These are phyloP conservation scores for Gloeopeniophorella convolvens DNA, from an alignment of 768 basidiomycete species.

Conservation along the genomic window DNA sequence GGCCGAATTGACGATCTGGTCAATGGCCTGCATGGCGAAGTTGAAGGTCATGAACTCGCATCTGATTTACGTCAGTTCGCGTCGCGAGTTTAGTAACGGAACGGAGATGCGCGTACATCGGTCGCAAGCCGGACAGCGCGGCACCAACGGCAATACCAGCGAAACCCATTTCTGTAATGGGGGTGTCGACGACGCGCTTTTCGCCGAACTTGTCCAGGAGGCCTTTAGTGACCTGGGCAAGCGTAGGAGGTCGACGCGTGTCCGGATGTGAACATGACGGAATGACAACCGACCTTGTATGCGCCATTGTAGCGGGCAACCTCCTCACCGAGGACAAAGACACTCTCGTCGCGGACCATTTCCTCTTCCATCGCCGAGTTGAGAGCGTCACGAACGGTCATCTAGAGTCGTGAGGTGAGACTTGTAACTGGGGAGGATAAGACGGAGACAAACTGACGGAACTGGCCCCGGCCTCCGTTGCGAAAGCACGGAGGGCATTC, in stretches of 20 bases:
- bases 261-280: not conserved
- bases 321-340: conserved; percentile 96
- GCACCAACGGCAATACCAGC: conserved; percentile 94
- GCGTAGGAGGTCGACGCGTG: conserved; percentile 1
- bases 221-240: conserved; percentile 85
- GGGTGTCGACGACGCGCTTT: conserved; percentile 95
- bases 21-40: conserved; percentile 99
- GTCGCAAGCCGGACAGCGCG: conserved; percentile 89
- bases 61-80: conserved; percentile 33
- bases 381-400: conserved; percentile 98
- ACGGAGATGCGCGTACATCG: conserved; percentile 51
- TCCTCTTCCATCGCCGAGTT: conserved; percentile 99
- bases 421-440: conserved; percentile 27
- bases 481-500: conserved; percentile 52
- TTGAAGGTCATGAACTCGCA: conserved; percentile 99
- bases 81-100: conserved; percentile 11
- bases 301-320: conserved; percentile 98
- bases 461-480: conserved; percentile 46
- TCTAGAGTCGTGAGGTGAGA: conserved; percentile 40
- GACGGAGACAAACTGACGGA: conserved; percentile 37
- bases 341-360: conserved; percentile 92
- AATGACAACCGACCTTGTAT: conserved; percentile 61
- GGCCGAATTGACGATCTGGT: conserved; percentile 99
- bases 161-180: conserved; percentile 98
- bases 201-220: conserved; percentile 99